phyloP scores from a whole-genome alignment of 2,329 filamentous ascomycete genomes.

The Fusarium keratoplasticum region DNA sequence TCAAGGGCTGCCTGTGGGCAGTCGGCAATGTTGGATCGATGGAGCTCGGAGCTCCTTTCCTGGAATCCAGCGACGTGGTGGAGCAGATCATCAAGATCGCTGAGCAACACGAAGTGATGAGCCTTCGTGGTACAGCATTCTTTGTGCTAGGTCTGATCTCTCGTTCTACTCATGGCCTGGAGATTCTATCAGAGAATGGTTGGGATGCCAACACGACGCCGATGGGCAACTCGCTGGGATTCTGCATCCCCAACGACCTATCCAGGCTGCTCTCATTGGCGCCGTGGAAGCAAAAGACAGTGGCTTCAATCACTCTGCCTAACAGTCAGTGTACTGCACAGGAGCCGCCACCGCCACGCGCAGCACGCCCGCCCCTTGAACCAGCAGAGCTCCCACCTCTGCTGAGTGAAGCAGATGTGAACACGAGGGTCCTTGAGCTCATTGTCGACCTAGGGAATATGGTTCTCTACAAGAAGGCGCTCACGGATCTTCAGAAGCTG shows the following conservation, averaged over 20 bases:
- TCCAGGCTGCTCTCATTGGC: conserved; percentile 80
- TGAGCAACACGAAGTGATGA: conserved; percentile 88
- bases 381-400: conserved; percentile 56
- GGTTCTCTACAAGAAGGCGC: conserved; percentile 88
- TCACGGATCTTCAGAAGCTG: conserved; percentile 83
- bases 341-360: conserved; percentile 56
- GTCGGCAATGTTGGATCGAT: conserved; percentile 98
- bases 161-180: conserved; percentile 88
- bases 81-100: conserved; percentile 89
- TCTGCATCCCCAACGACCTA: conserved; percentile 86
- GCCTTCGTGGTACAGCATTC: conserved; percentile 93
- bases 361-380: conserved; percentile 57
- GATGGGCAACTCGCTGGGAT: conserved; percentile 84
- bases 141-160: conserved; percentile 95
- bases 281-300: conserved; percentile 67
- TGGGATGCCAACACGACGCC: conserved; percentile 94
- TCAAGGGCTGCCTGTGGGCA: conserved; percentile 97
- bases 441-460: conserved; percentile 93
- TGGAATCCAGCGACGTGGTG: conserved; percentile 91
- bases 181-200: conserved; percentile 88
- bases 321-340: conserved; percentile 65
- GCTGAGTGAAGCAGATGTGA: conserved; percentile 72
- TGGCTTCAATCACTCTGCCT: conserved; percentile 60
- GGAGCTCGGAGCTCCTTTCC: conserved; percentile 94
- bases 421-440: conserved; percentile 83